Evolutionary conservation across 495 filamentous ascomycete genomes (phyloP).

Genomic region (Podospora australis): DNA sequence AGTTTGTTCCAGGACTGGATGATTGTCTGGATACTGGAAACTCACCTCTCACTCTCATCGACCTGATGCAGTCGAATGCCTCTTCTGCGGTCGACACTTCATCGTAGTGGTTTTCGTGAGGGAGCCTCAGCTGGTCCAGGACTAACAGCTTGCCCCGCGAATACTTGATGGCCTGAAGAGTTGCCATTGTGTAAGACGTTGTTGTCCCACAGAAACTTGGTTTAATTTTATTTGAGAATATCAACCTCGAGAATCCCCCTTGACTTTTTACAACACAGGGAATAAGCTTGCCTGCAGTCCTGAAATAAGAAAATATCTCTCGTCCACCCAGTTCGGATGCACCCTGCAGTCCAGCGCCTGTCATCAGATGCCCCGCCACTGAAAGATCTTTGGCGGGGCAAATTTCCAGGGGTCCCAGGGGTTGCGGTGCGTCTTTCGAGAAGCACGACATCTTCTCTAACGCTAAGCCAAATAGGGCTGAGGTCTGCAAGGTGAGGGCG

Average conservation of each 20-base stretch:
- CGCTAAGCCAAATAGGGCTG: slow-evolving; percentile 4
- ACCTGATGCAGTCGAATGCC: slow-evolving; percentile 85
- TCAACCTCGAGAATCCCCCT: background rate
- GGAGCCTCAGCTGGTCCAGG: slow-evolving; percentile 82
- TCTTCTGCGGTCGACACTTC: slow-evolving; percentile 66
- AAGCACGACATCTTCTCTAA: background rate
- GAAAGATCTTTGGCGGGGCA: slow-evolving; percentile 7
- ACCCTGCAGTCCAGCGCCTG: background rate
- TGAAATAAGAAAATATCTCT: slow-evolving; percentile 6
- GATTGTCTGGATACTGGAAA: too few species aligned
- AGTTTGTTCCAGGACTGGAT: too few species aligned
- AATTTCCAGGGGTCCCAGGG: background rate
- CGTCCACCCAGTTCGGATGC: background rate
- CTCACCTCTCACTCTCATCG: slow-evolving; percentile 71
- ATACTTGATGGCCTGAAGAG: slow-evolving; percentile 85
- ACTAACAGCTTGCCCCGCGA: slow-evolving; percentile 69
- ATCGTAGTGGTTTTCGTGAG: slow-evolving; percentile 79
- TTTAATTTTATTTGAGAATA: background rate
- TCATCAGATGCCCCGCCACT: slow-evolving; percentile 5
- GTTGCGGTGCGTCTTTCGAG: too few species aligned
- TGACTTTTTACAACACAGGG: slow-evolving; percentile 17
- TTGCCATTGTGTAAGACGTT: slow-evolving; percentile 29
- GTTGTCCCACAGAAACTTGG: background rate
- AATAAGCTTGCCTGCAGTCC: slow-evolving; percentile 9
- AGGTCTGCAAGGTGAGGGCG: slow-evolving; percentile 5